phyloP scores from a whole-genome alignment of 371 early-diverging fungal genomes.

The Phascolomyces articulosus region DNA sequence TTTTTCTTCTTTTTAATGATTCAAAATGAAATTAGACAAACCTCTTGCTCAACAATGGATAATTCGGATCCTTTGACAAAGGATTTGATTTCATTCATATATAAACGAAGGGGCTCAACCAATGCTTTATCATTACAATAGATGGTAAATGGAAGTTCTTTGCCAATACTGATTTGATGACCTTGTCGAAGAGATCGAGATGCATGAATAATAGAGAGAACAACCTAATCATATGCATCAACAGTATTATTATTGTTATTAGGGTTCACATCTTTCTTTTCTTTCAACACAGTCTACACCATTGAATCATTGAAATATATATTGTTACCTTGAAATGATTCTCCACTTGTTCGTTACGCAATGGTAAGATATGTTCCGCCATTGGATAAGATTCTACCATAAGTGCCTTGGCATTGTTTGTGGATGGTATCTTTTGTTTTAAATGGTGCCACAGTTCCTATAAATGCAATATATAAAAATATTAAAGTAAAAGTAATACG shows the following conservation, averaged over 20 bases:
- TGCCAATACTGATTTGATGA: constrained; percentile 58
- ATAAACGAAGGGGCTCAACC: constrained; percentile 36
- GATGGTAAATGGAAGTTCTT: constrained; percentile 56
- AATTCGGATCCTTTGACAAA: constrained; percentile 52
- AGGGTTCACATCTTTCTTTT: not conserved
- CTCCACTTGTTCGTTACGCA: constrained; percentile 52
- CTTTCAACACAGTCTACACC: too few species aligned
- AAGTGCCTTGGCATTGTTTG: constrained; percentile 38
- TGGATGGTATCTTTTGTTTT: constrained; percentile 22
- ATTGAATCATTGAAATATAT: too few species aligned
- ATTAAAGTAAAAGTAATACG: too few species aligned
- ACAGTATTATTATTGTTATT: not conserved
- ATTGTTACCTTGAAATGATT: constrained; percentile 63
- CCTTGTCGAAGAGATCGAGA: constrained; percentile 65
- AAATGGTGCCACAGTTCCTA: constrained; percentile 70
- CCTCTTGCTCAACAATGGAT: constrained; percentile 21
- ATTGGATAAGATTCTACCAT: constrained; percentile 63
- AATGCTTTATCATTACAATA: constrained; percentile 39
- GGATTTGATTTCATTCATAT: constrained; percentile 44
- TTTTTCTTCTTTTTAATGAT: too few species aligned
- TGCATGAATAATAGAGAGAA: constrained; percentile 64
- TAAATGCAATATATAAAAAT: too few species aligned
- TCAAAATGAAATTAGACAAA: too few species aligned
- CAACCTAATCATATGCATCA: constrained; percentile 23
- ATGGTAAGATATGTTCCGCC: constrained; percentile 26